phyloP scores from a whole-genome alignment of 2,329 filamentous ascomycete genomes.

The Colletotrichum endophyticum region DNA sequence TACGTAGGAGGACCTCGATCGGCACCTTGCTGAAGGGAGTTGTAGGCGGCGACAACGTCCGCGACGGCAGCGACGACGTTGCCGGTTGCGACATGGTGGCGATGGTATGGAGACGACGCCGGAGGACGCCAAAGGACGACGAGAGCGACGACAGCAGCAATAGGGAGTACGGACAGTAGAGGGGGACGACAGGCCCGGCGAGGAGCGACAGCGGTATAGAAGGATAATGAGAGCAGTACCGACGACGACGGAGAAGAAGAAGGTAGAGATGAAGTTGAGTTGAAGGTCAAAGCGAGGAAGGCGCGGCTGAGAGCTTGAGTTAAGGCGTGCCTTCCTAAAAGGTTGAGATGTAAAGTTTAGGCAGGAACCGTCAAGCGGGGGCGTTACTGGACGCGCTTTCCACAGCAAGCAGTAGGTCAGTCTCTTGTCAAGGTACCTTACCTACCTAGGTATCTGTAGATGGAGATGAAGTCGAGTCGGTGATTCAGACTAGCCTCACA shows the following conservation, averaged over 20 bases:
- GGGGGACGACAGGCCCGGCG: too few species aligned
- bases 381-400: not conserved
- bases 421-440: not conserved
- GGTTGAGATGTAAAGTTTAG: not conserved
- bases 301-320: not conserved
- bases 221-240: not conserved
- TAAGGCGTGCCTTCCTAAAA: not conserved
- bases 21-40: conserved; percentile 47
- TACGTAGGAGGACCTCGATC: conserved; percentile 62
- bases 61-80: not conserved
- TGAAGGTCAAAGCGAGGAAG: not conserved
- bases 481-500: not conserved
- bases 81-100: not conserved
- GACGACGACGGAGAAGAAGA: not conserved
- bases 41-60: not conserved
- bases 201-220: not conserved
- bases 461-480: not conserved
- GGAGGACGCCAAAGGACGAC: not conserved
- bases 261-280: not conserved
- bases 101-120: not conserved
- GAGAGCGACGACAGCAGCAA: not conserved
- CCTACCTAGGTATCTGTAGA: not conserved
- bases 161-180: too few species aligned
- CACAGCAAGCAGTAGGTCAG: not conserved
- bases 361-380: not conserved